phyloP scores from a whole-genome alignment of 495 filamentous ascomycete genomes.

The Lichenothelia convexa region DNA sequence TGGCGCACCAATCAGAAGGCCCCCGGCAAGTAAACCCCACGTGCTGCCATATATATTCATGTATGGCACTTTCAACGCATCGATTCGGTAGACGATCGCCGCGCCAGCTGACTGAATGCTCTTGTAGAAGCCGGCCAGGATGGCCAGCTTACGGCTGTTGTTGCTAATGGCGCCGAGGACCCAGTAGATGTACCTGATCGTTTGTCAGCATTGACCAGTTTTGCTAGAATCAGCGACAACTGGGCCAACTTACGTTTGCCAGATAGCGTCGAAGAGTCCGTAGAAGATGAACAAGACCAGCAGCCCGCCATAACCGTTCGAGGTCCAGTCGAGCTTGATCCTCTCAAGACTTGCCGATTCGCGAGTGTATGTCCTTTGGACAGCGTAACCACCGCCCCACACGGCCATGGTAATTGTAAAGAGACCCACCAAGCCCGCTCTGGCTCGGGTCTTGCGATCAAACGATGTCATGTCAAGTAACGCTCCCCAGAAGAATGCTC shows the following conservation, averaged over 20 bases:
- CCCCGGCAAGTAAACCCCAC: conserved; percentile 2
- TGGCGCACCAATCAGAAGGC: conserved; percentile 1
- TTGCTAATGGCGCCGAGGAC: conserved; percentile 1
- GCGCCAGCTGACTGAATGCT: conserved; percentile 6
- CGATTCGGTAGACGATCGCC: conserved; percentile 3
- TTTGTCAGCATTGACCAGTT: background rate
- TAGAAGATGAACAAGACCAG: conserved; percentile 39
- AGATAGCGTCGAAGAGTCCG: conserved; percentile 31
- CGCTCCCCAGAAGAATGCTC: conserved; percentile 27
- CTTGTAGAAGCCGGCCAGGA: conserved; percentile 7
- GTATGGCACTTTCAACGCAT: conserved; percentile 1
- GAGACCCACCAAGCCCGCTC: conserved; percentile 22
- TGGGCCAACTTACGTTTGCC: conserved; percentile 11
- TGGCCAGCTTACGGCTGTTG: conserved; percentile 5
- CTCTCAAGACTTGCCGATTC: conserved; percentile 22
- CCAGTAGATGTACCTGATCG: background rate
- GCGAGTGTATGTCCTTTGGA: conserved; percentile 28
- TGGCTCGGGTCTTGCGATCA: conserved; percentile 25
- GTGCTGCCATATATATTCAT: conserved; percentile 2
- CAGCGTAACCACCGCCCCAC: conserved; percentile 35
- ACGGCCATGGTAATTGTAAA: conserved; percentile 26
- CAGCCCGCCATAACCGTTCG: conserved; percentile 26
- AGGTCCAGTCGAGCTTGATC: conserved; percentile 25
- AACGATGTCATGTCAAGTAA: conserved; percentile 25
- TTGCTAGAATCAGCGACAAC: background rate